Percentiles rank a stretch among this genome's conserved stretches.
Conservation (phyloP, 352 stramenopile genomes). For the Globisporangium orthogonon region DNA sequence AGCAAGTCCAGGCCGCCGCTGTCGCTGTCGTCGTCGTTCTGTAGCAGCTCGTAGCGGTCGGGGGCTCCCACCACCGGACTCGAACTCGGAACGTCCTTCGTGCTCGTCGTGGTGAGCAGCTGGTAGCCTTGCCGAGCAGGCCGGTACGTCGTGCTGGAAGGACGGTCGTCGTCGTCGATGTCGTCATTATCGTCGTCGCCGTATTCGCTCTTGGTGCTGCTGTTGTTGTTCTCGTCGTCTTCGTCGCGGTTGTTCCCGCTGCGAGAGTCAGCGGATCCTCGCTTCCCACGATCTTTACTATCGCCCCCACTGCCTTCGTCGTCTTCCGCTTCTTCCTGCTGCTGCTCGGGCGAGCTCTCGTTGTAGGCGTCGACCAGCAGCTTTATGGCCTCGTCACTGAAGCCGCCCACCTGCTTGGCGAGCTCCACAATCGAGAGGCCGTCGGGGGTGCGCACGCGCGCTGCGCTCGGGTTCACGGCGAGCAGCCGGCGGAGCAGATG, state of each 20-base stretch:
- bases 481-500: slow-evolving; percentile 51
- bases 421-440: slow-evolving; percentile 47
- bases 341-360: background rate
- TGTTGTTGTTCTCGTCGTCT: slow-evolving; percentile 14
- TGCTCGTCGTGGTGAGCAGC: background rate
- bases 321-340: background rate
- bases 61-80: background rate
- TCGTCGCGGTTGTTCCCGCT: slow-evolving; percentile 4
- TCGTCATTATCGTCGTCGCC: slow-evolving; percentile 3
- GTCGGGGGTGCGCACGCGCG: slow-evolving; percentile 37
- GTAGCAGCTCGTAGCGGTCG: slow-evolving; percentile 3
- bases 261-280: background rate
- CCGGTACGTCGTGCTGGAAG: background rate
- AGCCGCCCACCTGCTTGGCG: slow-evolving; percentile 34
- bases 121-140: background rate
- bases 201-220: slow-evolving; percentile 11
- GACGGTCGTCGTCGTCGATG: no score
- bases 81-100: background rate
- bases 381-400: slow-evolving; percentile 38
- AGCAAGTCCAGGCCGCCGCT: background rate
- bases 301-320: no score
- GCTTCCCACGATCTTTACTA: background rate
- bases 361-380: slow-evolving; percentile 26
- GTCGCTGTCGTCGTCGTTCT: slow-evolving; percentile 4
- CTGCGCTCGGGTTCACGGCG: slow-evolving; percentile 39